Conservation (phyloP, 495 filamentous ascomycete species). For the Penicillium bialowiezense region DNA sequence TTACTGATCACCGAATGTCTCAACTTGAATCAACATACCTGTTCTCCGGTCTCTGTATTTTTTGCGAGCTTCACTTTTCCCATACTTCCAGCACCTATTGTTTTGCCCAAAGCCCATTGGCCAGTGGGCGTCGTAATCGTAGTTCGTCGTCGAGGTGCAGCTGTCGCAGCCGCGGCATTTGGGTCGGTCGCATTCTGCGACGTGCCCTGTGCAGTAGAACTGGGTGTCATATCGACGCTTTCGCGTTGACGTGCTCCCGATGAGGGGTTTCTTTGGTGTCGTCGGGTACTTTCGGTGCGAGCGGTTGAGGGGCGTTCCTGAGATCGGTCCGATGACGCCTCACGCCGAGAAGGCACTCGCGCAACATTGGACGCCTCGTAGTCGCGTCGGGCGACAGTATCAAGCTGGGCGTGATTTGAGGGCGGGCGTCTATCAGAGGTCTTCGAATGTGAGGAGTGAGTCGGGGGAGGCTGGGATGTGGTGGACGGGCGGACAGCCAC, state of each 20-base stretch:
- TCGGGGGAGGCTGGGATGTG: constrained; percentile 33
- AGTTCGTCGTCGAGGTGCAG: constrained; percentile 66
- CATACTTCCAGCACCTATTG: constrained; percentile 97
- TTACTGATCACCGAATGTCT: neutral
- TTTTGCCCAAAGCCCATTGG: constrained; percentile 92
- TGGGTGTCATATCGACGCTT: constrained; percentile 53
- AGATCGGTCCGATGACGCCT: constrained; percentile 50
- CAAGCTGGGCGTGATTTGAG: constrained; percentile 50
- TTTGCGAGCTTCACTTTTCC: constrained; percentile 89
- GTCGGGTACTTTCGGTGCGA: constrained; percentile 48
- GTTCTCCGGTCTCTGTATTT: constrained; percentile 75
- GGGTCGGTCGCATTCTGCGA: constrained; percentile 42
- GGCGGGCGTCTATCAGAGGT: constrained; percentile 48
- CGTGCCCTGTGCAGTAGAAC: constrained; percentile 36
- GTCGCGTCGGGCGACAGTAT: constrained; percentile 55
- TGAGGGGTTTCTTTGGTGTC: constrained; percentile 46
- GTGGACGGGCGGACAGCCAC: constrained; percentile 46
- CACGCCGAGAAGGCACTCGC: constrained; percentile 50
- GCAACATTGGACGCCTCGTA: constrained; percentile 54
- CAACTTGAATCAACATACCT: constrained; percentile 49
- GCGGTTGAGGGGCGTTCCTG: constrained; percentile 46
- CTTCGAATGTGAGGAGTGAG: constrained; percentile 45
- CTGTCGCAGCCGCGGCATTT: constrained; percentile 32
- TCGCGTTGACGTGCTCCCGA: constrained; percentile 46
- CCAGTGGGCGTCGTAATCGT: constrained; percentile 81